phyloP scores from a whole-genome alignment of 805 yeast species.

The Cyberlindnera subsufficiens region DNA sequence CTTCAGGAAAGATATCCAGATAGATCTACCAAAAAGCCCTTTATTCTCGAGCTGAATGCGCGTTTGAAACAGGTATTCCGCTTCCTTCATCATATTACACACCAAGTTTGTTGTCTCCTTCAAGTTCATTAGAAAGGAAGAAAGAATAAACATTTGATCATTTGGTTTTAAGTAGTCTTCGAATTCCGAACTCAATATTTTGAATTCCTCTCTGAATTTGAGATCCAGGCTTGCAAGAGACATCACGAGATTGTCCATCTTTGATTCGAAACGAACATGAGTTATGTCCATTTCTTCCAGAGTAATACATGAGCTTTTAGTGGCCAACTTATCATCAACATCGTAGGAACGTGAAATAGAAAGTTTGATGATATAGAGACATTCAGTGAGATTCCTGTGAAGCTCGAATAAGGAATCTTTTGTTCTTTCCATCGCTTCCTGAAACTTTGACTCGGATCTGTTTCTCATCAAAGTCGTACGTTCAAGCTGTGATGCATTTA shows the following conservation, averaged over 20 bases:
- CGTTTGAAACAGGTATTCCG: constrained; percentile 24
- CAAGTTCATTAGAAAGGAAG: constrained; percentile 44
- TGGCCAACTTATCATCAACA: constrained; percentile 20
- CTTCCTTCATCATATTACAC: constrained; percentile 26
- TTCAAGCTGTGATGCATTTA: constrained; percentile 44
- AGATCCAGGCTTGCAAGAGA: constrained; percentile 31
- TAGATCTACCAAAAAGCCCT: constrained; percentile 31
- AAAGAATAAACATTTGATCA: constrained; percentile 43
- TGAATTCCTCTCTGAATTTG: constrained; percentile 29
- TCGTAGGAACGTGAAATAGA: constrained; percentile 35
- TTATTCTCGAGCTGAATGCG: constrained; percentile 28
- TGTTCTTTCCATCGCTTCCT: constrained; percentile 26
- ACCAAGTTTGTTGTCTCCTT: constrained; percentile 32
- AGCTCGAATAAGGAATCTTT: constrained; percentile 28
- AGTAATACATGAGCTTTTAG: not conserved
- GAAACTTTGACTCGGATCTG: constrained; percentile 21
- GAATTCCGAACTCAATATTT: constrained; percentile 16
- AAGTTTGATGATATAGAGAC: constrained; percentile 27
- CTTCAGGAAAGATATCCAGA: constrained; percentile 39
- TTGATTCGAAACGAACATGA: constrained; percentile 20
- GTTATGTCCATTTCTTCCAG: constrained; percentile 17
- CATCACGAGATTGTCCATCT: constrained; percentile 21
- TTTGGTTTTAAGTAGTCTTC: constrained; percentile 32
- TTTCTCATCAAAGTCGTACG: constrained; percentile 23
- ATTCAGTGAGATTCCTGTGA: constrained; percentile 28